These are phyloP conservation scores for Gynochthodes officinalis DNA, from an alignment of 257 asterid species.

Conservation along the genomic window DNA sequence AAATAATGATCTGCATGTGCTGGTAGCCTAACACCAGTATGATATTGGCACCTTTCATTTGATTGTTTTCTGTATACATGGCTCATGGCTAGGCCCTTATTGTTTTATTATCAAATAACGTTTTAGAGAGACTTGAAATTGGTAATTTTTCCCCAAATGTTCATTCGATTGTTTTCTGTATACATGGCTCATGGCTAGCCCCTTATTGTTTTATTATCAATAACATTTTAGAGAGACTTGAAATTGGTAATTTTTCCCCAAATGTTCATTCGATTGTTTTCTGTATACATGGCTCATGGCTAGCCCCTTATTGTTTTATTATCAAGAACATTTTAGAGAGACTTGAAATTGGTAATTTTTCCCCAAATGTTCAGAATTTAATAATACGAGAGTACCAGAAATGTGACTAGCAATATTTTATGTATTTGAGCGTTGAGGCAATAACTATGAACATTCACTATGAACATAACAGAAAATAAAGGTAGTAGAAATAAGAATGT, in stretches of 20 bases:
- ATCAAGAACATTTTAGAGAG: neutral
- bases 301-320: neutral
- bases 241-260: neutral
- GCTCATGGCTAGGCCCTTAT: too few relatives aligned
- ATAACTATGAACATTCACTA: too few relatives aligned
- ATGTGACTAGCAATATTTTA: too few relatives aligned
- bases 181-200: neutral
- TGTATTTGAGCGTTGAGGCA: too few relatives aligned
- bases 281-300: neutral
- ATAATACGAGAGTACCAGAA: too few relatives aligned
- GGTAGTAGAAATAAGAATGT: too few relatives aligned
- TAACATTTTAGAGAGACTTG: neutral
- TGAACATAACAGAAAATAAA: too few relatives aligned
- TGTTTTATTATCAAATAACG: neutral
- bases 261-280: neutral
- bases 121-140: neutral
- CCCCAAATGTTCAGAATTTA: neutral
- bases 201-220: neutral
- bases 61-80: neutral
- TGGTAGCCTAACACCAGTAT: neutral
- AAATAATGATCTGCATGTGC: neutral
- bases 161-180: neutral
- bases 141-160: too few relatives aligned
- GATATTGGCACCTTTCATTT: neutral
- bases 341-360: neutral